Conservation (phyloP, 2,329 filamentous ascomycete genomes). For the Laburnicola sp. region DNA sequence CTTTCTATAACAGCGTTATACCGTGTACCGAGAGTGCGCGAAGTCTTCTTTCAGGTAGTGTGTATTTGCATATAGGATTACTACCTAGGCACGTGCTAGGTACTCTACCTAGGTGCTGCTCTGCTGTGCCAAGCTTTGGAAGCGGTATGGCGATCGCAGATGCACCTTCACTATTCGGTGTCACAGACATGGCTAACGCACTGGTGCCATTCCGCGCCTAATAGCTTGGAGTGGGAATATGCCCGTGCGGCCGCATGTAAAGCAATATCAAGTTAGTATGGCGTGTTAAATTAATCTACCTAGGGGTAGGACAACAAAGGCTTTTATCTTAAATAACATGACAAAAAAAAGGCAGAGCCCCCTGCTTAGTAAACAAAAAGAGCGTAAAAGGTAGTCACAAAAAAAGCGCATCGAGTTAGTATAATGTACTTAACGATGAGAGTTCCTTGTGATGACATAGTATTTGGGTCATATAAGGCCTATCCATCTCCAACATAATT, state of each 20-base stretch:
- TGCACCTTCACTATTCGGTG: constrained; percentile 8
- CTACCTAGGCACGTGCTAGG: neutral
- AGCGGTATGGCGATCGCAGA: constrained; percentile 15
- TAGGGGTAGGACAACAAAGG: too few species aligned
- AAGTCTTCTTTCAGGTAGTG: too few species aligned
- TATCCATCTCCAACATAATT: neutral
- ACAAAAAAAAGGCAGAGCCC: too few species aligned
- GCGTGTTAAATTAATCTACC: too few species aligned
- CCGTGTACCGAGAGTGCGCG: too few species aligned
- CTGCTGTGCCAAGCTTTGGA: constrained; percentile 24
- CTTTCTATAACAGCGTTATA: too few species aligned
- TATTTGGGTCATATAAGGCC: neutral
- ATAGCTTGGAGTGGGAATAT: neutral
- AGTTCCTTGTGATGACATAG: neutral
- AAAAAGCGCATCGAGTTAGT: too few species aligned
- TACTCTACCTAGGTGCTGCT: constrained; percentile 16
- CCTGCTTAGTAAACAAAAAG: too few species aligned
- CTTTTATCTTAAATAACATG: too few species aligned
- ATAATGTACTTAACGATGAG: too few species aligned
- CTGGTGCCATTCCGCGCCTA: neutral
- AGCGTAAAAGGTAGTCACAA: too few species aligned
- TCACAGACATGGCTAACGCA: neutral
- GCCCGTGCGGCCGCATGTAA: neutral
- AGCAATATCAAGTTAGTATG: neutral
- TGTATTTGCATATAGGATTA: too few species aligned